A percentile compares a stretch with the other conserved stretches of the same genome.
These are phyloP conservation scores for Acer negundo DNA, from an alignment of 345 rosid species.

Conservation along the genomic window DNA sequence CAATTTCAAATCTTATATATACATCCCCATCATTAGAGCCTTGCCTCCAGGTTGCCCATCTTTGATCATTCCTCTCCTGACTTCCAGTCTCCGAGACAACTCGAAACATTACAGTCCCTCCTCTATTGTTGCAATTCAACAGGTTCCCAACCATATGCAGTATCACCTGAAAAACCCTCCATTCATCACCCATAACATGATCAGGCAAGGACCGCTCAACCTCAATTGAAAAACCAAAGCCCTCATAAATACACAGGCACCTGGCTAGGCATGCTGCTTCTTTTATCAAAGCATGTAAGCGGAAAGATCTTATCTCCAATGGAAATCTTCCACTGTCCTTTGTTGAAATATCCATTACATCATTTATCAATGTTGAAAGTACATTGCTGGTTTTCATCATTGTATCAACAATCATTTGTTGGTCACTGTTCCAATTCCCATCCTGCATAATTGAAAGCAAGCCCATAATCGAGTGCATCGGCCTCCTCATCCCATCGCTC, in stretches of 20 bases:
- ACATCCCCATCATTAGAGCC: constrained; percentile 61
- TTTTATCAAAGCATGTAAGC: constrained; percentile 61
- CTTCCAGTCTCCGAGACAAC: constrained; percentile 63
- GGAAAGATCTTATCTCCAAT: constrained; percentile 59
- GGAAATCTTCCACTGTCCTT: constrained; percentile 65
- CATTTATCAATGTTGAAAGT: constrained; percentile 75
- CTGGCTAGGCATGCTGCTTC: constrained; percentile 83
- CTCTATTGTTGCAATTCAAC: constrained; percentile 48
- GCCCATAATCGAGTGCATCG: constrained; percentile 83
- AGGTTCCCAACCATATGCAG: constrained; percentile 88
- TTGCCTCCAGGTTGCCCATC: constrained; percentile 78
- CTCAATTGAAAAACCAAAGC: constrained; percentile 61
- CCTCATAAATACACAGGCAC: constrained; percentile 71
- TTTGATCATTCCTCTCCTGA: constrained; percentile 62
- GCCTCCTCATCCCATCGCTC: constrained; percentile 93
- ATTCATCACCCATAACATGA: constrained; percentile 76
- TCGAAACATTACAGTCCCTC: constrained; percentile 51
- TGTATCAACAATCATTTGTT: constrained; percentile 65
- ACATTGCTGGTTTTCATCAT: constrained; percentile 81
- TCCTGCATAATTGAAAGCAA: constrained; percentile 79
- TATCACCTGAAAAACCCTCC: constrained; percentile 84
- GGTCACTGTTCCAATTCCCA: constrained; percentile 58
- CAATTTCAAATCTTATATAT: constrained; percentile 69
- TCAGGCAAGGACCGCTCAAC: constrained; percentile 79
- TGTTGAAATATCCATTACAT: constrained; percentile 76